Evolutionary conservation across 768 basidiomycete species (phyloP), one percentile per base, ranked within the genome.

Genomic region (Rickenella mellea): DNA sequence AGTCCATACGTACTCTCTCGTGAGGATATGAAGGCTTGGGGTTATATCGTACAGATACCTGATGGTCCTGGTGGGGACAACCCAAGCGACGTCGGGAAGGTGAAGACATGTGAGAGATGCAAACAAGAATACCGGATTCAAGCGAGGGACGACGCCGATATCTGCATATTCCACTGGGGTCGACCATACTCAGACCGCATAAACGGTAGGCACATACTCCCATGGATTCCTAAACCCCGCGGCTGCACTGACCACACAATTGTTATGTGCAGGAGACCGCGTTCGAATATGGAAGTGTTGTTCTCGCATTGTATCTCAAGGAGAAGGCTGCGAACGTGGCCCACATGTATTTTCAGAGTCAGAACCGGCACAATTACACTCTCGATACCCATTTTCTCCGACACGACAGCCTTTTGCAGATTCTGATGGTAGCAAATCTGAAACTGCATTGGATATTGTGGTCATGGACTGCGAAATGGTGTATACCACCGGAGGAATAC

Each of bases 401-500:
- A 63, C 70, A 17, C 55, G 63, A 6, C 47, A 56, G 3, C 27
- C 21, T 40, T 56, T 66, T 38, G 55, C 54, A 9, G 44, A 61
- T 5, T 45, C 62, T 6, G 48, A 59, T 31, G 25, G 52, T 9
- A 3, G 7, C 19, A n/a, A n/a, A n/a, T 33, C 53, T 1, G 64
- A 65, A 40, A 58, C 64, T 2, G 66, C 73, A 1, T 63, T 89
- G 33, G 86, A 92, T 43, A 74, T 97, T 4, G 86, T 81, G 5
- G 89, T 89, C 0, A 67, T 98, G 39, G 96, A 99, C 58, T 98
- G 96, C 55, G 96, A 99, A 62, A 91, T 98, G 87, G 71, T 97
- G 7, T 91, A 93, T 63, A 86, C 90, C 0, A 97, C 93, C 0
- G 87, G 85, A 4, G 96, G 96, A 0, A 78, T 90, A 73, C 80